phyloP scores from a whole-genome alignment of 176 grass and related monocot genomes.

The Aechmea fasciata region DNA sequence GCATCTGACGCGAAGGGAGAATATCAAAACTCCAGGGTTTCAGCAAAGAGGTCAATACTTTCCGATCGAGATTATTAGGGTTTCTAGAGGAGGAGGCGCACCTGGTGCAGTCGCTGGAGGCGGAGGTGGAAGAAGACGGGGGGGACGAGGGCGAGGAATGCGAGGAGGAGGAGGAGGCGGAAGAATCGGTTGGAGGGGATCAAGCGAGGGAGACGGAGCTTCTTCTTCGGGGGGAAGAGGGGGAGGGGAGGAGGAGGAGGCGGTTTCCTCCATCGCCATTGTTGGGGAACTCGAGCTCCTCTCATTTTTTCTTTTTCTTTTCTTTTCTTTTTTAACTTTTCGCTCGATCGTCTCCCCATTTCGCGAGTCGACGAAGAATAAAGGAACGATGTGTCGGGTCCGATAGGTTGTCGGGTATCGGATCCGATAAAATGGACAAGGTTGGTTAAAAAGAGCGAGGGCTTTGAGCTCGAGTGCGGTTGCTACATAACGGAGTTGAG shows the following conservation, averaged over 20 bases:
- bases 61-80: not conserved
- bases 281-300: not conserved
- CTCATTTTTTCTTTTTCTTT: constrained; percentile 30
- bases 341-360: too few species aligned
- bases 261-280: constrained; percentile 7
- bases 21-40: not conserved
- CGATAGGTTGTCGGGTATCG: too few species aligned
- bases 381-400: too few species aligned
- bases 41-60: not conserved
- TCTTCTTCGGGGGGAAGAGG: constrained; percentile 57
- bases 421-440: too few species aligned
- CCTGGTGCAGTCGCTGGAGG: constrained; percentile 66
- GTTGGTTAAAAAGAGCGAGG: too few species aligned
- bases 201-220: constrained; percentile 17
- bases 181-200: constrained; percentile 43
- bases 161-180: constrained; percentile 55
- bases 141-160: constrained; percentile 43
- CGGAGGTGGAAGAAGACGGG: constrained; percentile 83
- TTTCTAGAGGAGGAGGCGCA: constrained; percentile 1
- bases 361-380: too few species aligned
- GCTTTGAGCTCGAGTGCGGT: too few species aligned
- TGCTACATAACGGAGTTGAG: too few species aligned
- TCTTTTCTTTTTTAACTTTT: constrained; percentile 4
- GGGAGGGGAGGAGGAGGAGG: constrained; percentile 33
- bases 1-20: constrained; percentile 33